Conservation (phyloP, 805 yeast species). For the Kazachstania bromeliacearum region DNA sequence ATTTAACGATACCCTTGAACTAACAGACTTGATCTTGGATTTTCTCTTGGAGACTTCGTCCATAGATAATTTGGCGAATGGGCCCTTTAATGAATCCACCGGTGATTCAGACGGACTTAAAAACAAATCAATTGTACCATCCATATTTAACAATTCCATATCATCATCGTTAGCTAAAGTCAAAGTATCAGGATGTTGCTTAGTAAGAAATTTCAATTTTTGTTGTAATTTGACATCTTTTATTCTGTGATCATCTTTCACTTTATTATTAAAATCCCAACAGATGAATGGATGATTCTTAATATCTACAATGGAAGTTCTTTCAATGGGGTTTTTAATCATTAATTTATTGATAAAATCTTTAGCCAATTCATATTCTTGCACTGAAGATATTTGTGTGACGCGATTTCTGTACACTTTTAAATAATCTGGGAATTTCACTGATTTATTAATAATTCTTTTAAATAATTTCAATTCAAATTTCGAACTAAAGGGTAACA, state of each 20-base stretch:
- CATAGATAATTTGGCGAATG: background rate
- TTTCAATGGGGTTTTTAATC: slow-evolving; percentile 55
- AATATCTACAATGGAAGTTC: slow-evolving; percentile 64
- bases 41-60: background rate
- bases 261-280: slow-evolving; percentile 30
- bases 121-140: background rate
- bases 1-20: background rate
- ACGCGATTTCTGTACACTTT: slow-evolving; percentile 17
- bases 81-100: background rate
- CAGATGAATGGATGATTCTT: slow-evolving; percentile 66
- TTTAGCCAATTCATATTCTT: slow-evolving; percentile 37
- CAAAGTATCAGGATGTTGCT: background rate
- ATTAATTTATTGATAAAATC: slow-evolving; percentile 56
- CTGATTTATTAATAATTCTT: slow-evolving; percentile 56
- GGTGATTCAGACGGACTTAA: background rate
- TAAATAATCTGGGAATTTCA: slow-evolving; percentile 45
- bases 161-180: background rate
- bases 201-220: slow-evolving; percentile 11
- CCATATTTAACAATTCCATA: background rate
- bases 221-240: slow-evolving; percentile 15
- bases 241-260: slow-evolving; percentile 10
- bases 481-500: slow-evolving; percentile 80
- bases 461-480: slow-evolving; percentile 62
- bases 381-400: slow-evolving; percentile 31
- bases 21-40: background rate